Evolutionary conservation across 495 filamentous ascomycete species (phyloP).

Genomic region (Lasiosphaeria miniovina): DNA sequence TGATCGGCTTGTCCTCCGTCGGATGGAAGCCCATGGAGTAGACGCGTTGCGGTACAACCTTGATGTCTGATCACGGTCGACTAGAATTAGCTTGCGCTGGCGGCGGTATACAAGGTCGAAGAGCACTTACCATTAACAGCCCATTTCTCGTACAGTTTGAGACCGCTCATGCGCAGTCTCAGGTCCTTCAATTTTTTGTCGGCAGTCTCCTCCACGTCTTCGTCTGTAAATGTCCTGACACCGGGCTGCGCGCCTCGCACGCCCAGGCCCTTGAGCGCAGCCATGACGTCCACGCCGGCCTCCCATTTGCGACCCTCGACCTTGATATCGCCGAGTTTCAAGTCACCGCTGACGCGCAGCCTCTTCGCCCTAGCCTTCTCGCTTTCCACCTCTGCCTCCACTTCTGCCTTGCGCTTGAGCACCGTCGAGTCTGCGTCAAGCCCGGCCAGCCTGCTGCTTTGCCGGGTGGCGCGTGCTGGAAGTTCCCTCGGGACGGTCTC

Average conservation of each 20-base stretch:
- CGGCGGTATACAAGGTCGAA: background rate
- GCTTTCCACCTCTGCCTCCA: slow-evolving; percentile 59
- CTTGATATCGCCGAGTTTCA: slow-evolving; percentile 73
- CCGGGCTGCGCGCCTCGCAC: slow-evolving; percentile 70
- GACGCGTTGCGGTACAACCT: slow-evolving; percentile 85
- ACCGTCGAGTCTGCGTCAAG: slow-evolving; percentile 60
- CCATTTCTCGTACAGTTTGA: slow-evolving; percentile 80
- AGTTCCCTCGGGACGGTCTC: slow-evolving; percentile 35
- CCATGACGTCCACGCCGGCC: slow-evolving; percentile 41
- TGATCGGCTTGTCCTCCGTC: slow-evolving; percentile 72
- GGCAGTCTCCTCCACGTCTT: slow-evolving; percentile 76
- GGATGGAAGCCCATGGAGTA: slow-evolving; percentile 91
- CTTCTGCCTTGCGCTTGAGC: slow-evolving; percentile 77
- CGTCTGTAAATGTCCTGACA: slow-evolving; percentile 72
- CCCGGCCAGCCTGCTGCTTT: slow-evolving; percentile 52
- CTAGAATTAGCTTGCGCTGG: background rate
- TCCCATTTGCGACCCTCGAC: slow-evolving; percentile 68
- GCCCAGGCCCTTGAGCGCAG: slow-evolving; percentile 38
- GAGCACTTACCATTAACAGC: slow-evolving; percentile 64
- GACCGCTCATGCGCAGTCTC: slow-evolving; percentile 73
- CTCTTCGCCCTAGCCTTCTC: slow-evolving; percentile 68
- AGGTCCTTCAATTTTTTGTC: slow-evolving; percentile 74
- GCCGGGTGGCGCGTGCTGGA: slow-evolving; percentile 38
- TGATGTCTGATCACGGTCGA: slow-evolving; percentile 63
- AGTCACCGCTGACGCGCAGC: slow-evolving; percentile 65